Evolutionary conservation across 331 rosid species (phyloP), one percentile per base, ranked within the genome.

Genomic region (Acacia concinna): DNA sequence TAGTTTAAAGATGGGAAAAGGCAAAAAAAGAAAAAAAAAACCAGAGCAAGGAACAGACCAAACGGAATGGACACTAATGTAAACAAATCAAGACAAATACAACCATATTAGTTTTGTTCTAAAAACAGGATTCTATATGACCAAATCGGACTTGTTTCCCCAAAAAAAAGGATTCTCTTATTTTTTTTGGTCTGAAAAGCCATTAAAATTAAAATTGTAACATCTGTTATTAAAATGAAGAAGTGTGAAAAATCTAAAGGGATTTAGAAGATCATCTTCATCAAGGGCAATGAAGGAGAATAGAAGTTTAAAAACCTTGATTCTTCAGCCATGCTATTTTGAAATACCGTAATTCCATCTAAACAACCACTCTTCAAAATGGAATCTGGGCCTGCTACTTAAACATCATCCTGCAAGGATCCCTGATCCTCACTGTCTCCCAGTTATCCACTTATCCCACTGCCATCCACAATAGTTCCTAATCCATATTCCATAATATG

Each of bases 381-480:
- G 46, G 77, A 81, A 81, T 81, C 91, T 71, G 85, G 81, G 83
- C 74, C 92, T 68, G 88, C 83, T 65, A 82, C 80, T 84, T 83
- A 82, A 74, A 70, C 82, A 87, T 85, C 88, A 86, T 86, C 98
- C 96, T 88, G 99, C 94, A 91, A 88, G 88, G 82, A 86, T 82
- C 88, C 85, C 89, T 38, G 89, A 88, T 89, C 84, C 88, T 77
- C 92, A 85, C 92, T 86, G 88, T 85, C 88, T 86, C 92, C 89
- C 82, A 78, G 84, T 80, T 85, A 82, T 91, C 87, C 85, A 82
- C 84, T 82, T 84, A 82, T 91, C 87, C 85, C 87, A 90, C 89
- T 80, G 88, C 90, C 92, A 86, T 92, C 93, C 73, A 74, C 86
- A 76, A 85, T 79, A 84, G 81, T 85, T 85, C 71, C 84, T 80